A percentile compares a stretch with the other conserved stretches of the same genome.
Conservation (phyloP, 495 filamentous ascomycete species). For the Pseudevernia furfuracea region DNA sequence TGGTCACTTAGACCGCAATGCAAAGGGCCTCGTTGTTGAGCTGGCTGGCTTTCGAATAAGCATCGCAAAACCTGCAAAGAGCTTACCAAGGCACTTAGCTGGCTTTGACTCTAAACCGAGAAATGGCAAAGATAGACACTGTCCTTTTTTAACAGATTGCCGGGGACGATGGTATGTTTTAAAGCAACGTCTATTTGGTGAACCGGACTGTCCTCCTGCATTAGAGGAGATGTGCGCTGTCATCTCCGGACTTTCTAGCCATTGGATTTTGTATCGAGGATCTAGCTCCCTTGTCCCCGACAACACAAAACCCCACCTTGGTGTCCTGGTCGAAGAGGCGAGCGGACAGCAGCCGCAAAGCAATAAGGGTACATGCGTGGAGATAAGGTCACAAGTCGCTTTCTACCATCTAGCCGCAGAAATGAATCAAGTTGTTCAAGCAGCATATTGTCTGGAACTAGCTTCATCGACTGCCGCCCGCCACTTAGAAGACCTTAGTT, state of each 20-base stretch:
- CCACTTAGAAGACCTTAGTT: slow-evolving; percentile 5
- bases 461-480: slow-evolving; percentile 12
- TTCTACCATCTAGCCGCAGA: neutral
- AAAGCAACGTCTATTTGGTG: neutral
- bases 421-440: slow-evolving; percentile 12
- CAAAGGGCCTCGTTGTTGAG: slow-evolving; percentile 13
- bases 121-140: neutral
- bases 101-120: slow-evolving; percentile 17
- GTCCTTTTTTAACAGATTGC: neutral
- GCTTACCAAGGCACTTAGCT: slow-evolving; percentile 8
- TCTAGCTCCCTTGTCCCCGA: slow-evolving; percentile 9
- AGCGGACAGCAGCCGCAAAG: slow-evolving; percentile 2
- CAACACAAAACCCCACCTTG: neutral
- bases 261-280: slow-evolving; percentile 19
- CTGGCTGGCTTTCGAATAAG: slow-evolving; percentile 17
- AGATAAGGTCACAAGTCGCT: neutral
- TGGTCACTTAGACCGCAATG: slow-evolving; percentile 9
- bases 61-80: slow-evolving; percentile 11
- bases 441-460: slow-evolving; percentile 16
- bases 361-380: neutral
- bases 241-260: slow-evolving; percentile 12
- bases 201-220: slow-evolving; percentile 10
- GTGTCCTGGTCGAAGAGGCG: neutral
- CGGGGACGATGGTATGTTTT: neutral
- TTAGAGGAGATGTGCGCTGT: slow-evolving; percentile 10